Base-by-base conservation (phyloP, 1,284 basidiomycete species). In the Rhizopogon hawkerae region DNA sequence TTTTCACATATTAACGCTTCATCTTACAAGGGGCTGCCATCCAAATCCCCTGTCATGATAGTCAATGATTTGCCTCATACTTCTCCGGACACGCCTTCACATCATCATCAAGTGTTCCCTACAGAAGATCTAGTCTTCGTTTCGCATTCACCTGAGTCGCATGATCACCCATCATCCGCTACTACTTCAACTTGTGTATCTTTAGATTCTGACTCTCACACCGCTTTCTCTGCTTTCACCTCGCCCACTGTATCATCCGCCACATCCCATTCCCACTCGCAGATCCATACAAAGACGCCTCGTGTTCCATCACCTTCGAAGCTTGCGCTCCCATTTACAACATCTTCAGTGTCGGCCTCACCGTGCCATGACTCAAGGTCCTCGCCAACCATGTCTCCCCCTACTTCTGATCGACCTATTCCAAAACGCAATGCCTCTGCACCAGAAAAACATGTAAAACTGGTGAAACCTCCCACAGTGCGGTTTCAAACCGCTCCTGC, bases 1-100 rank as follows among this genome's bases (percentile, higher is more conserved):
- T 70, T 69, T 14, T 48, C 59, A 21, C 57, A 59, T 43, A 23
- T 55, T 1, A 38, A 55, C 52, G 49, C 57, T 11, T 16, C 46
- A 16, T 57, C 52, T 2, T 60, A 44, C 52, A 60, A 46, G 38
- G 31, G 38, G 0, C 24, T 39, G 21, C 55, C 57, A 13, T 21
- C 52, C 24, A 52, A 47, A 38, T 24, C 49, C 38, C 38, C 44
- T n/a, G 8, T 13, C 29, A 42, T 33, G 34, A 24, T 26, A 7
- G 16, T 26, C 37, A 38, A 14, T 26, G 18, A 18, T 39, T 16
- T 41, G 37, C 21, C 23, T 18, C 43, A 42, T 18, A 23, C 42
- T 5, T 21, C 18, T 21, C 41, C 21, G 10, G n/a, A 21, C n/a
- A 16, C 33, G 18, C 24, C 16, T 26, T 8, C 26, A 26, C 37